A percentile compares a stretch with the other conserved stretches of the same genome.
Conservation (phyloP, 805 yeast species). For the Saccharomycopsis lassenensis region DNA sequence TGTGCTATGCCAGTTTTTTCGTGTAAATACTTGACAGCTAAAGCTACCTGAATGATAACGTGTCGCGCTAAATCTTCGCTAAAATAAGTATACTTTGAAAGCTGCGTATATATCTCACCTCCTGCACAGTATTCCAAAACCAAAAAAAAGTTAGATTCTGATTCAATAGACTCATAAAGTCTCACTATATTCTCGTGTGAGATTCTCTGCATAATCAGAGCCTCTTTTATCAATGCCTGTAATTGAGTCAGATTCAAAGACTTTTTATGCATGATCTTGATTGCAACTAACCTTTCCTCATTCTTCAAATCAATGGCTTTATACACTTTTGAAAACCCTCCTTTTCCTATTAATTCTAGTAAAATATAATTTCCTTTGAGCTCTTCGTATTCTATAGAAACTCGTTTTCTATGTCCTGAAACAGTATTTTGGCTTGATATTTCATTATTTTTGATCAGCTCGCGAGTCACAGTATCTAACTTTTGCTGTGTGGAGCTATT, state of each 20-base stretch:
- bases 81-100: conserved; percentile 67
- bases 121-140: conserved; percentile 62
- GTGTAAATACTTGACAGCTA: conserved; percentile 60
- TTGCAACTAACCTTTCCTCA: conserved; percentile 42
- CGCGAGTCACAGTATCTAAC: too few species aligned
- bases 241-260: conserved; percentile 41
- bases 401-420: too few species aligned
- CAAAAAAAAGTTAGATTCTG: conserved; percentile 43
- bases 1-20: conserved; percentile 65
- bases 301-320: conserved; percentile 44
- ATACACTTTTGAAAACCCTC: conserved; percentile 84
- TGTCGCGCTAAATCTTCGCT: conserved; percentile 64
- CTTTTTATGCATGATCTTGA: conserved; percentile 61
- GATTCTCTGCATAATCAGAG: conserved; percentile 57
- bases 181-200: conserved; percentile 51
- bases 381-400: conserved; percentile 20
- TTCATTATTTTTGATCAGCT: too few species aligned
- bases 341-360: conserved; percentile 53
- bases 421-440: too few species aligned
- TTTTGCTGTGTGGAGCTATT: too few species aligned
- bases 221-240: conserved; percentile 56
- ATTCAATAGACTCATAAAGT: conserved; percentile 43
- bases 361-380: conserved; percentile 24
- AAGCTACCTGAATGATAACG: conserved; percentile 60
- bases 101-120: conserved; percentile 74